These are phyloP conservation scores for Aspergillus heteromorphus DNA, from an alignment of 495 filamentous ascomycete species.

Conservation along the genomic window DNA sequence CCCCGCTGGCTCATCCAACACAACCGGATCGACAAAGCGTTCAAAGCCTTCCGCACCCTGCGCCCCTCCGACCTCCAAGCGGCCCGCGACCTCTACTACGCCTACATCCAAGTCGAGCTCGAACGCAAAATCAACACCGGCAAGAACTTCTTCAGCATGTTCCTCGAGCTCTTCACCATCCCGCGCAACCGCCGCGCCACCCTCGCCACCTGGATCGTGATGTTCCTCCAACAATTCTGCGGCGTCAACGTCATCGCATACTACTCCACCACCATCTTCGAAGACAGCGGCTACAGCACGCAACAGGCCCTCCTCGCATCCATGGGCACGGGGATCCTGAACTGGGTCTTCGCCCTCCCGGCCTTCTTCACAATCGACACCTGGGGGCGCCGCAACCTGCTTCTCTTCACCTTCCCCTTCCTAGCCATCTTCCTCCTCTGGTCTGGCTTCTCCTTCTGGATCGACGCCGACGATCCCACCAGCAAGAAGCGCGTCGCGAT, in stretches of 20 bases:
- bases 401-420: constrained; percentile 61
- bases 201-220: constrained; percentile 45
- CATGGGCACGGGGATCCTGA: constrained; percentile 60
- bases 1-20: constrained; percentile 64
- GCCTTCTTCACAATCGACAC: constrained; percentile 67
- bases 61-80: constrained; percentile 45
- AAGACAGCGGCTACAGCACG: constrained; percentile 38
- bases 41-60: constrained; percentile 38
- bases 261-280: constrained; percentile 54
- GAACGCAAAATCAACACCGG: constrained; percentile 39
- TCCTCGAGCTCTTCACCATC: constrained; percentile 48
- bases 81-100: constrained; percentile 51
- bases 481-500: constrained; percentile 39
- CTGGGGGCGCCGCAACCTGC: constrained; percentile 56
- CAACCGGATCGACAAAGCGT: constrained; percentile 37
- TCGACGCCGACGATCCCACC: constrained; percentile 25
- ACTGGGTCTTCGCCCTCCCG: constrained; percentile 61
- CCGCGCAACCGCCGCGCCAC: constrained; percentile 51
- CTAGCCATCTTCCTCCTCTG: constrained; percentile 54
- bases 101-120: constrained; percentile 40
- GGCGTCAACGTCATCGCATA: constrained; percentile 51
- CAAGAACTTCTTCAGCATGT: constrained; percentile 44
- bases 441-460: constrained; percentile 54
- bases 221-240: constrained; percentile 50
- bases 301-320: constrained; percentile 50